Percentiles rank a stretch among this genome's conserved stretches.
Evolutionary conservation across 495 filamentous ascomycete species (phyloP).

Genomic region (Neurospora sp.): DNA sequence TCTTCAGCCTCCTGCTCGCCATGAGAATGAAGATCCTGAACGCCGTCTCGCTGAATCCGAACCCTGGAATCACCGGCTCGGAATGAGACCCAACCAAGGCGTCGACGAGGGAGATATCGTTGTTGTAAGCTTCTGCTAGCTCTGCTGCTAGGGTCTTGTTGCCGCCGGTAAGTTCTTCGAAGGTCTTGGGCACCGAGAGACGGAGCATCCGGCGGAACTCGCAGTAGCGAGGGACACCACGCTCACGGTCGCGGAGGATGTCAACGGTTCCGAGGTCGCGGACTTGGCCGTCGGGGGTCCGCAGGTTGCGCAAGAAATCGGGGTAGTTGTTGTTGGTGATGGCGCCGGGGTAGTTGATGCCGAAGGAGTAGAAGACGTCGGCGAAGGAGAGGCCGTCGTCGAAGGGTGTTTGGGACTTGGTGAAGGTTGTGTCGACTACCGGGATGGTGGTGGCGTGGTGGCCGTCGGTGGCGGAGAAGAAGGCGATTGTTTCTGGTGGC

Average conservation of each 20-base stretch:
- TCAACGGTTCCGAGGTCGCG: slow-evolving; percentile 33
- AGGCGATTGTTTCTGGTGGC: slow-evolving; percentile 32
- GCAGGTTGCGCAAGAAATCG: slow-evolving; percentile 27
- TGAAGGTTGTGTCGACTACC: slow-evolving; percentile 21
- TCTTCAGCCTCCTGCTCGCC: slow-evolving; percentile 28
- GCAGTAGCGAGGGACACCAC: slow-evolving; percentile 38
- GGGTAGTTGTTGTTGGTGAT: slow-evolving; percentile 33
- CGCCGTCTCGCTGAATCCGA: slow-evolving; percentile 34
- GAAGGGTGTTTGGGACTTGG: slow-evolving; percentile 21
- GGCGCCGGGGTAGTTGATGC: slow-evolving; percentile 36
- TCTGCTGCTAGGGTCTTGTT: slow-evolving; percentile 19
- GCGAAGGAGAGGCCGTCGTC: slow-evolving; percentile 20
- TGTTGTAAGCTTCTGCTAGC: slow-evolving; percentile 20
- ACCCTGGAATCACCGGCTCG: slow-evolving; percentile 31
- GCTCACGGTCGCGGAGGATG: slow-evolving; percentile 35
- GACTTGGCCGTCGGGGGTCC: slow-evolving; percentile 20
- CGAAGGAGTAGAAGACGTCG: slow-evolving; percentile 37
- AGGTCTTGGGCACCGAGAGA: slow-evolving; percentile 19
- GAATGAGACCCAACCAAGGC: slow-evolving; percentile 26
- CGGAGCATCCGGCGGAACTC: slow-evolving; percentile 33
- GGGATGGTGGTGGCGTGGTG: slow-evolving; percentile 21
- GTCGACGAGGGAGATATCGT: slow-evolving; percentile 29
- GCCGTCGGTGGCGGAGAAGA: slow-evolving; percentile 24
- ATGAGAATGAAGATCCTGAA: slow-evolving; percentile 32
- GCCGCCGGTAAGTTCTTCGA: slow-evolving; percentile 27